phyloP scores from a whole-genome alignment of 2,329 filamentous ascomycete genomes.

The Endocalyx cinctus region DNA sequence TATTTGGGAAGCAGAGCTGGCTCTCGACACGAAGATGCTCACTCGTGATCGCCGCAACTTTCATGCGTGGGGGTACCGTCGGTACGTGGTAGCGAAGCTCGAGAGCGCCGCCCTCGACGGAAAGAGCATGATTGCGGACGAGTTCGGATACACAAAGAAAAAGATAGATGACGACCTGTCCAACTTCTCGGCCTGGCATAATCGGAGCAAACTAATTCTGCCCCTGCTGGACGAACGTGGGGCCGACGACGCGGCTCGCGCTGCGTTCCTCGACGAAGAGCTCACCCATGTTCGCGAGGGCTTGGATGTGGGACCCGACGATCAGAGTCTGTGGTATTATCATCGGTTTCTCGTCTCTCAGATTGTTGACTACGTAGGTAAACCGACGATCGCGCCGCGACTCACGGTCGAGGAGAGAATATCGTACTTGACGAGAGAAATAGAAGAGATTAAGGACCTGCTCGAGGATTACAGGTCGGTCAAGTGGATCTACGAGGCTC shows the following conservation, averaged over 20 bases:
- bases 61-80: constrained; percentile 91
- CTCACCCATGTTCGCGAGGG: constrained; percentile 70
- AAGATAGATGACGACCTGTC: constrained; percentile 84
- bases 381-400: constrained; percentile 58
- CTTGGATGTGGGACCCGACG: constrained; percentile 83
- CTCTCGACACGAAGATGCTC: constrained; percentile 82
- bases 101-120: constrained; percentile 54
- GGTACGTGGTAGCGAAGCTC: constrained; percentile 70
- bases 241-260: constrained; percentile 59
- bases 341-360: constrained; percentile 81
- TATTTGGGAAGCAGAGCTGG: constrained; percentile 83
- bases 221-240: constrained; percentile 66
- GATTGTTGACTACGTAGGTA: constrained; percentile 44
- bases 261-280: constrained; percentile 71
- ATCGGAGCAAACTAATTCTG: constrained; percentile 77
- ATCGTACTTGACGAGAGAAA: constrained; percentile 63
- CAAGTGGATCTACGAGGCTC: constrained; percentile 82
- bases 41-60: constrained; percentile 84
- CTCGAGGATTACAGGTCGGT: constrained; percentile 53
- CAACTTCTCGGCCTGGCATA: constrained; percentile 98
- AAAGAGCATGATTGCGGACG: constrained; percentile 66
- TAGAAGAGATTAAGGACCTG: constrained; percentile 67
- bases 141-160: constrained; percentile 85
- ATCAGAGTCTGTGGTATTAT: constrained; percentile 97
- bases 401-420: constrained; percentile 58